phyloP scores from a whole-genome alignment of 331 rosid genomes.

The Pyracantha coccinea region DNA sequence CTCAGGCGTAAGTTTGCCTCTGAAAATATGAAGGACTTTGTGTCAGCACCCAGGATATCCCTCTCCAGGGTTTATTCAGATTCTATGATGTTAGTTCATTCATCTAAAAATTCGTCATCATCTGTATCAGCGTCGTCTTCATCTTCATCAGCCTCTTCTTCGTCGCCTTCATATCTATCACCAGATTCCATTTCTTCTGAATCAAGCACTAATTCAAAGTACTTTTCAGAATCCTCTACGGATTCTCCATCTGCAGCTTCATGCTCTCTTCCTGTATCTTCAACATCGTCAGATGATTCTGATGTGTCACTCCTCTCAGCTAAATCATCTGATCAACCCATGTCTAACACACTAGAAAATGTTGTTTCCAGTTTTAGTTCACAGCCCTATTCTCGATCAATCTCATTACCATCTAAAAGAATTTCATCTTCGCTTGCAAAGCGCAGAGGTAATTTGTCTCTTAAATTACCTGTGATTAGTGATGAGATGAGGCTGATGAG shows the following conservation, averaged over 20 bases:
- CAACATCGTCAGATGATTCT: constrained; percentile 51
- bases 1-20: constrained; percentile 79
- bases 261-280: constrained; percentile 29
- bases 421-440: constrained; percentile 75
- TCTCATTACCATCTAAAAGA: constrained; percentile 43
- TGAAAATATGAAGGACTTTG: constrained; percentile 63
- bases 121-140: constrained; percentile 35
- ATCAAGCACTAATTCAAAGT: constrained; percentile 59
- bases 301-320: constrained; percentile 40
- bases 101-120: constrained; percentile 41
- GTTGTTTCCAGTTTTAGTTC: constrained; percentile 30
- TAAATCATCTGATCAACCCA: constrained; percentile 32
- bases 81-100: constrained; percentile 59
- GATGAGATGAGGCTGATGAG: constrained; percentile 32
- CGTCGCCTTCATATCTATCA: constrained; percentile 63
- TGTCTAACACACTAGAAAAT: constrained; percentile 33
- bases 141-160: constrained; percentile 39
- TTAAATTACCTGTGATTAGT: constrained; percentile 57
- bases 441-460: constrained; percentile 78
- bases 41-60: constrained; percentile 54
- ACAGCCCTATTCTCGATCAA: constrained; percentile 37
- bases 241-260: constrained; percentile 67
- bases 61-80: constrained; percentile 80
- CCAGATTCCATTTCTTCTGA: constrained; percentile 92
- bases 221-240: constrained; percentile 53